phyloP scores from a whole-genome alignment of 441 rosid genomes.

The Sinapis alba region DNA sequence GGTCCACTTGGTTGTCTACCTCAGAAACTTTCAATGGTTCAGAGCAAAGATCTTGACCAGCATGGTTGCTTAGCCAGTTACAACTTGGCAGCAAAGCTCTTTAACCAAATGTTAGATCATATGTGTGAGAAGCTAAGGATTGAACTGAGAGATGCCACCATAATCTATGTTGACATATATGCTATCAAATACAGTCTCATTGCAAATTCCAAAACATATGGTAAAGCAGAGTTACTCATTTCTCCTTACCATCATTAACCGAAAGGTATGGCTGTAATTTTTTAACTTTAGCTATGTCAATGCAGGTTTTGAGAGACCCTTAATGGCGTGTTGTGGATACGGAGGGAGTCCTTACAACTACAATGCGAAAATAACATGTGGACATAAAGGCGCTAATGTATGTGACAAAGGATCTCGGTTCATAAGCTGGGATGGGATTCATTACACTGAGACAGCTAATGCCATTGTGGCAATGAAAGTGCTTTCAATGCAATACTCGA shows the following conservation, averaged over 20 bases:
- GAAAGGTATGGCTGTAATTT: neutral
- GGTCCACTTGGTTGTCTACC: conserved; percentile 87
- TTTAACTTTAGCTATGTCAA: neutral
- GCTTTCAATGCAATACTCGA: neutral
- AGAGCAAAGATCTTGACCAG: conserved; percentile 50
- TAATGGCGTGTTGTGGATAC: conserved; percentile 79
- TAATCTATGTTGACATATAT: conserved; percentile 65
- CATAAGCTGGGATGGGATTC: conserved; percentile 79
- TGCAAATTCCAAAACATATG: conserved; percentile 57
- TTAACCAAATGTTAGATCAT: conserved; percentile 53
- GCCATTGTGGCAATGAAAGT: conserved; percentile 9
- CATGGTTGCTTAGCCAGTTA: conserved; percentile 63
- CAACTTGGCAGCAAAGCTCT: conserved; percentile 61
- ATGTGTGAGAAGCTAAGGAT: conserved; percentile 50
- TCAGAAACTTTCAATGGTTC: conserved; percentile 59
- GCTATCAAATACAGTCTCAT: conserved; percentile 69
- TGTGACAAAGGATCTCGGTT: conserved; percentile 53
- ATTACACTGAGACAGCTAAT: conserved; percentile 60
- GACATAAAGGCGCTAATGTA: conserved; percentile 51
- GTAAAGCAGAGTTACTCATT: conserved; percentile 35
- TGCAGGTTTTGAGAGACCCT: conserved; percentile 67
- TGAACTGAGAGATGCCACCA: conserved; percentile 48
- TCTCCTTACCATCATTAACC: neutral
- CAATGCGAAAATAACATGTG: conserved; percentile 58
- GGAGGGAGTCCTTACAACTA: conserved; percentile 82